These are phyloP conservation scores for Parathielavia hyrcaniae DNA, from an alignment of 495 filamentous ascomycete species.

Conservation along the genomic window DNA sequence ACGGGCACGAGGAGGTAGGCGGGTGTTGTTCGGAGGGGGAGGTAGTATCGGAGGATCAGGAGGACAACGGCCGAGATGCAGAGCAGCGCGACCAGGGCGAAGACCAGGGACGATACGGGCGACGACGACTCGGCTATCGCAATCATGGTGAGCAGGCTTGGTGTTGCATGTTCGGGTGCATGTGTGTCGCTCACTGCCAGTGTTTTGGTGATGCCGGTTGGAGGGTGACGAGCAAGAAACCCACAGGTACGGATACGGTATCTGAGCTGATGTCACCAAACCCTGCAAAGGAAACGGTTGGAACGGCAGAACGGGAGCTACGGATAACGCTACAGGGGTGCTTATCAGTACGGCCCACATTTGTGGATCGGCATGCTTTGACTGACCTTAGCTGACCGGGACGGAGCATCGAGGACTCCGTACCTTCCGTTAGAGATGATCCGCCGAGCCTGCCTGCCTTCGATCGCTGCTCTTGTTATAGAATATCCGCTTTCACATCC, in stretches of 20 bases:
- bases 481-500: too few species aligned
- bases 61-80: slow-evolving; percentile 68
- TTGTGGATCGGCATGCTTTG: background rate
- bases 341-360: background rate
- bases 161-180: slow-evolving; percentile 15
- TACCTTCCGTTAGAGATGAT: too few species aligned
- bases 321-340: background rate
- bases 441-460: background rate
- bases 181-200: background rate
- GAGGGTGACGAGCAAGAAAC: background rate
- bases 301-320: background rate
- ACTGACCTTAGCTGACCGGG: background rate
- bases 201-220: background rate
- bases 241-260: background rate
- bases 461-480: too few species aligned
- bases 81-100: slow-evolving; percentile 64
- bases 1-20: slow-evolving; percentile 86
- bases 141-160: slow-evolving; percentile 20
- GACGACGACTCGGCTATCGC: slow-evolving; percentile 22
- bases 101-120: slow-evolving; percentile 44
- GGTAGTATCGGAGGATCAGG: slow-evolving; percentile 77
- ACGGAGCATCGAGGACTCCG: too few species aligned
- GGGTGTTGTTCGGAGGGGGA: slow-evolving; percentile 84
- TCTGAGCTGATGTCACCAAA: slow-evolving; percentile 16
- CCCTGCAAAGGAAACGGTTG: background rate